Base-by-base conservation (phyloP, 176 grass and related monocot genomes). In the Oryza nivara region DNA sequence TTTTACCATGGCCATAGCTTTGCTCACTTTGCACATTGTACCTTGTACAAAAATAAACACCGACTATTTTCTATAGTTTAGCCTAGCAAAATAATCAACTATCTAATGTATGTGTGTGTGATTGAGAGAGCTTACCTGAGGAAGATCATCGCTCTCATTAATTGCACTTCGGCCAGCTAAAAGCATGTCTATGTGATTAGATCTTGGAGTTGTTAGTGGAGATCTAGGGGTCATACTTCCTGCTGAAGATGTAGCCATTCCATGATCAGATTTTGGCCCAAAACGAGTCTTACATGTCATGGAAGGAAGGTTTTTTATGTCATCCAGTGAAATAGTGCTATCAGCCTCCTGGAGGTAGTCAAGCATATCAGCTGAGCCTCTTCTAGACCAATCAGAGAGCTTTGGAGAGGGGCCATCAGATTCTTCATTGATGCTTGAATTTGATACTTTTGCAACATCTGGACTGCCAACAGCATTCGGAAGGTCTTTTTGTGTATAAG, bases 231-330 rank as follows among this genome's bases (percentile, higher is more conserved):
- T 99, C 88, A 99, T 94, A 74, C 93, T 96, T 46, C 93, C 97
- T 49, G 93, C 93, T 14, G 96, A 99, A 82, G 96, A 99, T 68
- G 93, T 96, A 28, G 96, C 69, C 93, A 99, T 94, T 79, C 93
- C 93, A 36, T 96, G 89, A 86, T 99, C 96, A 91, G 96, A 99
- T 88, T 99, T 99, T 36, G 84, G 86, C 25, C 92, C 92, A 89
- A 96, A 94, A 79, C 97, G 97, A 76, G 97, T 94, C 83, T 96
- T 99, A 88, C 92, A 99, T 77, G 91, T 92, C 93, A 99, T 92
- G 25, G 89, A 89, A 81, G 95, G 91, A 74, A 83, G 77, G 73
- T 90, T 93, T 86, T 96, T 99, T 72, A 99, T 74, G 71, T 99
- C 97, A 79, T 99, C 97, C 41, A 99, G 91, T 54, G 87, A 90